A percentile compares a stretch with the other conserved stretches of the same genome.
phyloP scores from a whole-genome alignment of 1,284 basidiomycete genomes.

The Apiotrichum gracile region DNA sequence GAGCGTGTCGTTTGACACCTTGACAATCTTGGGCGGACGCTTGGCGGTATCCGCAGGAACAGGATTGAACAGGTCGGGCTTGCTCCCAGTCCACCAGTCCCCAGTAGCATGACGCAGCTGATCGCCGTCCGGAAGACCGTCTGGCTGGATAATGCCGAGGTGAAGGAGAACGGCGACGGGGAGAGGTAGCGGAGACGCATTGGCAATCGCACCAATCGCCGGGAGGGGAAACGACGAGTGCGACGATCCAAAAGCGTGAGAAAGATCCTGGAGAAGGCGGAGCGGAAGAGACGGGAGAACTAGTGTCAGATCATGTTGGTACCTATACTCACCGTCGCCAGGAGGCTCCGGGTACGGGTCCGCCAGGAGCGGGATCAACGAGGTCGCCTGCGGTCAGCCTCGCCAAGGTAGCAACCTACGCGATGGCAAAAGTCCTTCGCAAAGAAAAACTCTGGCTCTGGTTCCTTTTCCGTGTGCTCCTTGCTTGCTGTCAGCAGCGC shows the following conservation, averaged over 20 bases:
- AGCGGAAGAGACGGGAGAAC: constrained; percentile 23
- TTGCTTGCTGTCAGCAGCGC: constrained; percentile 3
- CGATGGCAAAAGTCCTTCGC: constrained; percentile 19
- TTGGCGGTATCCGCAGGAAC: not conserved
- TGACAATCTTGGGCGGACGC: constrained; percentile 4
- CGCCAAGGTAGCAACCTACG: constrained; percentile 11
- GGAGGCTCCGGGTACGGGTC: constrained; percentile 11
- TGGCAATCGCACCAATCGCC: constrained; percentile 9
- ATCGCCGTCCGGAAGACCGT: not conserved
- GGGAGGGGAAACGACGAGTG: constrained; percentile 14
- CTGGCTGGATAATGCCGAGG: constrained; percentile 17
- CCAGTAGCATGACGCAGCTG: constrained; percentile 4
- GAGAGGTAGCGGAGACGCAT: constrained; percentile 26
- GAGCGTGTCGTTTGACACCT: not conserved
- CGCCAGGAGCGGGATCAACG: constrained; percentile 9
- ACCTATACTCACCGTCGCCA: constrained; percentile 5
- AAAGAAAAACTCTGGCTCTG: constrained; percentile 7
- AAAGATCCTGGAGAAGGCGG: constrained; percentile 29
- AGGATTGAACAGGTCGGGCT: constrained; percentile 7
- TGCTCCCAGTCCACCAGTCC: constrained; percentile 13
- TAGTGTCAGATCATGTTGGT: constrained; percentile 7
- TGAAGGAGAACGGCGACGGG: constrained; percentile 19
- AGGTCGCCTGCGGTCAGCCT: constrained; percentile 8
- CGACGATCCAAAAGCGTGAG: constrained; percentile 11
- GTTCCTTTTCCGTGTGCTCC: constrained; percentile 1